These are phyloP conservation scores for Podila verticillata DNA, from an alignment of 192 early-diverging fungal genomes.

Conservation along the genomic window DNA sequence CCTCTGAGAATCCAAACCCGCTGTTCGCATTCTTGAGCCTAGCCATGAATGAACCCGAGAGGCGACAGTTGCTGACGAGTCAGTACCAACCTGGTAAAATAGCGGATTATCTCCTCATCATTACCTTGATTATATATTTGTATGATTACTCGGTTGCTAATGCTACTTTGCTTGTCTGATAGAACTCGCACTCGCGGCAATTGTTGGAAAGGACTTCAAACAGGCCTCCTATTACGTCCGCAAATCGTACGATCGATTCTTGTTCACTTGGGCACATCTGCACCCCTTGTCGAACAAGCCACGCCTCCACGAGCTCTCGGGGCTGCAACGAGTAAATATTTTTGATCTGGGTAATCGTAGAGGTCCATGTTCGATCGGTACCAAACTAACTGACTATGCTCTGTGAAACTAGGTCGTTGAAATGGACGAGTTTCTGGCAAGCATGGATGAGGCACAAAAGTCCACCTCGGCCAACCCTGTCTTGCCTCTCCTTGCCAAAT, in stretches of 20 bases:
- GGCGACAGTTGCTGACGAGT: conserved; percentile 24
- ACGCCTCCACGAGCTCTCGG: conserved; percentile 48
- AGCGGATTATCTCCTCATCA: neutral
- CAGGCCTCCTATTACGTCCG: conserved; percentile 55
- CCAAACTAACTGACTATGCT: neutral
- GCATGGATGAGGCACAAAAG: conserved; percentile 25
- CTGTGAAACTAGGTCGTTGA: conserved; percentile 53
- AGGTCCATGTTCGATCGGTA: neutral
- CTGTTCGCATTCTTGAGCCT: conserved; percentile 60
- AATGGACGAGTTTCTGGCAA: conserved; percentile 61
- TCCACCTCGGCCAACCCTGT: conserved; percentile 13
- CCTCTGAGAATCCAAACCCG: conserved; percentile 59
- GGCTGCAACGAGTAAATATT: conserved; percentile 53
- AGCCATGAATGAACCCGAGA: conserved; percentile 36
- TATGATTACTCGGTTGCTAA: neutral
- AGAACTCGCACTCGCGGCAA: conserved; percentile 57
- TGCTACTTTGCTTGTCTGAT: neutral
- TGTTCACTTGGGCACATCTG: conserved; percentile 56
- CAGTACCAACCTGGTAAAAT: conserved; percentile 52
- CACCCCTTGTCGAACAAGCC: conserved; percentile 59
- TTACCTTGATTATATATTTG: neutral
- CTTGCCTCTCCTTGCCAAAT: conserved; percentile 31
- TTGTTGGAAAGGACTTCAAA: conserved; percentile 54
- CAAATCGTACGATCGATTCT: conserved; percentile 55
- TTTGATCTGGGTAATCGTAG: neutral